A percentile compares a stretch with the other conserved stretches of the same genome.
Conservation (phyloP, 2,329 filamentous ascomycete genomes). For the Xylaria arbuscula region DNA sequence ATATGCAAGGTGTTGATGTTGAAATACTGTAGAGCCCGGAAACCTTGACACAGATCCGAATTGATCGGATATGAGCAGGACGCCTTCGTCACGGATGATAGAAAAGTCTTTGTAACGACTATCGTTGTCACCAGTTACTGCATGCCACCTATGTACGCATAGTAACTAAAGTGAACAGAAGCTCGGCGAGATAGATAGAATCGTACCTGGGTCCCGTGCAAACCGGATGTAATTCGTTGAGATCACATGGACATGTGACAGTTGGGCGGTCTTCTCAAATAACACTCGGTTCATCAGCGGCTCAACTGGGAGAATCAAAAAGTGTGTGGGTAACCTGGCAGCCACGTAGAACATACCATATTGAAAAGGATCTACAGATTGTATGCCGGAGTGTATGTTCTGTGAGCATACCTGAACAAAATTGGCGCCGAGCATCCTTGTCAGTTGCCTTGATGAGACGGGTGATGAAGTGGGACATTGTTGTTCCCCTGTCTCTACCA, state of each 20-base stretch:
- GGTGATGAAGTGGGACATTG: slow-evolving; percentile 17
- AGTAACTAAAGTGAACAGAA: neutral
- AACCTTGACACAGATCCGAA: neutral
- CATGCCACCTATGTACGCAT: neutral
- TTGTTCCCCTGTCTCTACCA: slow-evolving; percentile 9
- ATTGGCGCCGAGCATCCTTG: slow-evolving; percentile 1
- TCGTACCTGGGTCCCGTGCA: neutral
- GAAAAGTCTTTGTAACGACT: neutral
- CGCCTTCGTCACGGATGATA: neutral
- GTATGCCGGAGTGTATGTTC: neutral
- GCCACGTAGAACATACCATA: neutral
- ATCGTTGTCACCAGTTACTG: neutral
- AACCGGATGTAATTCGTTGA: slow-evolving; percentile 5
- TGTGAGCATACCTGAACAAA: neutral
- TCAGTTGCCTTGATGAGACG: neutral
- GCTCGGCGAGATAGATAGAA: neutral
- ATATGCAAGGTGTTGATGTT: neutral
- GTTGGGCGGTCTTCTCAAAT: slow-evolving; percentile 9
- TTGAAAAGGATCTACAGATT: neutral
- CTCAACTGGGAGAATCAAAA: neutral
- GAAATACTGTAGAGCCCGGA: neutral
- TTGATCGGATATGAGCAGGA: neutral
- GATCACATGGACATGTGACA: slow-evolving; percentile 10
- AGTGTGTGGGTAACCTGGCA: too few species aligned
- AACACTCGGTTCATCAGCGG: neutral